Base-by-base conservation (phyloP, 352 stramenopile genomes). In the Globisporangium splendens region DNA sequence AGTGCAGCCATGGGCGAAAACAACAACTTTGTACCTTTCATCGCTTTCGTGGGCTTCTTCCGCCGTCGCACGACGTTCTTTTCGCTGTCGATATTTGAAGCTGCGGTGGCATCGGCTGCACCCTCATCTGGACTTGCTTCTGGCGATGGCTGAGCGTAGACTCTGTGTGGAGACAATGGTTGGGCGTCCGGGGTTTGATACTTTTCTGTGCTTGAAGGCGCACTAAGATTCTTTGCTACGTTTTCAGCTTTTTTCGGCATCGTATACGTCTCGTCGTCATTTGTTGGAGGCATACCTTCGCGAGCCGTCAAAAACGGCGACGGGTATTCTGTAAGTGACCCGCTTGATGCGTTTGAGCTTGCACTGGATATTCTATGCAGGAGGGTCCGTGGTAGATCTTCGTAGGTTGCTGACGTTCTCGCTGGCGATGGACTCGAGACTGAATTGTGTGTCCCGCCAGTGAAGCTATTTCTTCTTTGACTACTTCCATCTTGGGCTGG, bases 1-100 rank as follows among this genome's bases (percentile, higher is more conserved):
- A 69, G 62, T 39, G 77, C 56, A 33, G 68, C 70, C 48, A 82
- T 56, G 1, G 72, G 74, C 0, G 72, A 82, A 38, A 78, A 78
- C 10, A 79, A 65, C 44, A 82, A 21, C 46, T 79, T 76, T n/a
- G 70, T 54, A 6, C 61, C 72, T 59, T 77, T 47, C 21, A 49
- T 61, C 13, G 52, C 66, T 49, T 67, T 70, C 38, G 69, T 47
- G 0, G 62, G 63, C 15, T 67, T 65, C 50, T 56, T 69, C 38
- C 59, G 70, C 33, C 21, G 55, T 17, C 15, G 11, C 1, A 20
- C 18, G 15, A 44, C 20, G 10, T 54, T 46, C 8, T 42, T 47
- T 6, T n/a, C 22, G 18, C 24, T 50, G 11, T 58, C 38, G 10
- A 41, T 41, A 24, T 49, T 21, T 20, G 21, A 8, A 58, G 39